Evolutionary conservation across 768 basidiomycete genomes (phyloP).

Genomic region (Hypsizygus marmoreus): DNA sequence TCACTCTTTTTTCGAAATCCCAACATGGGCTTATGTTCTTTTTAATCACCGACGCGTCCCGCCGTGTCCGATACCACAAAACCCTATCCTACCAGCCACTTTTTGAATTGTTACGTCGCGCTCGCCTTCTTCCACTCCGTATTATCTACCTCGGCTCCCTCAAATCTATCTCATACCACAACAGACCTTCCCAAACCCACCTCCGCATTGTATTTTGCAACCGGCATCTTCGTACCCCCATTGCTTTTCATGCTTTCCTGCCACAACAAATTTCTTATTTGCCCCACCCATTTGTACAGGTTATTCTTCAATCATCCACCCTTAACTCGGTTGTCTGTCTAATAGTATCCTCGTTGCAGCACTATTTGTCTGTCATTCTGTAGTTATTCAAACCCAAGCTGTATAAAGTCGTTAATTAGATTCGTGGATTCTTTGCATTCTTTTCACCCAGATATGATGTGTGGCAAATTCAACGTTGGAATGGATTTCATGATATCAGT

Average conservation of each 20-base stretch:
- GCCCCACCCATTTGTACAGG: slow-evolving; percentile 58
- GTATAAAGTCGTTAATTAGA: slow-evolving; percentile 58
- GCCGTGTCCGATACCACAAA: slow-evolving; percentile 34
- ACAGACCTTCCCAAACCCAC: slow-evolving; percentile 43
- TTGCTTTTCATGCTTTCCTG: slow-evolving; percentile 53
- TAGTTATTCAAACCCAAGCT: slow-evolving; percentile 63
- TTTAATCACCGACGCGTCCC: slow-evolving; percentile 35
- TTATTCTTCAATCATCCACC: slow-evolving; percentile 52
- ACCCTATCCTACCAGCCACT: slow-evolving; percentile 43
- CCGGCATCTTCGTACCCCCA: slow-evolving; percentile 60
- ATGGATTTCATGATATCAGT: not conserved
- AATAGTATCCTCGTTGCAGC: slow-evolving; percentile 63
- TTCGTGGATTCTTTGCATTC: slow-evolving; percentile 15
- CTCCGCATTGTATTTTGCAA: slow-evolving; percentile 71
- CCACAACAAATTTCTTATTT: slow-evolving; percentile 44
- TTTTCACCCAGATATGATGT: not conserved
- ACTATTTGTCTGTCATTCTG: slow-evolving; percentile 70
- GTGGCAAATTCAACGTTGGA: not conserved
- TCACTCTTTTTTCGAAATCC: slow-evolving; percentile 23
- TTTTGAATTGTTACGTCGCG: slow-evolving; percentile 46
- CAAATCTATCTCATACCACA: slow-evolving; percentile 39
- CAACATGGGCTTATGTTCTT: slow-evolving; percentile 37
- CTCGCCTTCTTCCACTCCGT: slow-evolving; percentile 30
- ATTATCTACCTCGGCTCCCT: slow-evolving; percentile 35
- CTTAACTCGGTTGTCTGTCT: slow-evolving; percentile 66